Base-by-base conservation (phyloP, 495 filamentous ascomycete species). In the Trichoderma gamsii region DNA sequence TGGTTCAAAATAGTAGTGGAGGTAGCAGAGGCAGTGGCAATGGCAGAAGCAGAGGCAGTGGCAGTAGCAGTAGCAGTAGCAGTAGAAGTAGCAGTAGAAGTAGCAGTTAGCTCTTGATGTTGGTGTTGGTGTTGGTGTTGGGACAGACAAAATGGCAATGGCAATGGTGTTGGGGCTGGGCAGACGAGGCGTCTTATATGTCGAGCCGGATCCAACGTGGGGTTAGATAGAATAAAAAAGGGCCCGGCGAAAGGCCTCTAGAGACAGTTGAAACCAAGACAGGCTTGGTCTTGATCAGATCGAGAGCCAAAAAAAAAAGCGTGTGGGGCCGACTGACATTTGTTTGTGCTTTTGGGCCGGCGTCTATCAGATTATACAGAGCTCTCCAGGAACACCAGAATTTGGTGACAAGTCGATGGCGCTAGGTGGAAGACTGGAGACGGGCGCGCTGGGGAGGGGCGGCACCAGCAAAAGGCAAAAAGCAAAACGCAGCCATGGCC, bases 321-420 rank as follows among this genome's bases (percentile, higher is more conserved):
- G 56, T 61, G 56, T 49, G 56, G 56, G 56, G 56, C 25, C n/a
- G 27, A 32, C 29, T 32, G 25, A 21, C 56, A 32, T 61, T 29
- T 29, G 16, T 32, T 56, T 61, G 11, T 61, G 56, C 23, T 61
- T 61, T 32, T 61, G 23, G 49, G 56, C 29, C 25, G 56, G 56
- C 16, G 56, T 23, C 56, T 21, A 61, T 61, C 56, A 61, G 56
- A 61, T 61, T 61, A 38, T 38, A 3, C 35, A 38, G 8, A 38
- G 35, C 56, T 32, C 56, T 32, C 56, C 56, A 61, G 56, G 56
- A 61, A 61, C 56, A 21, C 23, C 18, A 61, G 16, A 61, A 21
- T 32, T 61, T 61, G 56, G 56, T 61, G 56, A 61, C 56, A 61
- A 23, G 56, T 61, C 56, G 56, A 61, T 61, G 56, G 56, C 56